Evolutionary conservation across 306 rosid genomes (phyloP).

Genomic region (Pyrus betulifolia): DNA sequence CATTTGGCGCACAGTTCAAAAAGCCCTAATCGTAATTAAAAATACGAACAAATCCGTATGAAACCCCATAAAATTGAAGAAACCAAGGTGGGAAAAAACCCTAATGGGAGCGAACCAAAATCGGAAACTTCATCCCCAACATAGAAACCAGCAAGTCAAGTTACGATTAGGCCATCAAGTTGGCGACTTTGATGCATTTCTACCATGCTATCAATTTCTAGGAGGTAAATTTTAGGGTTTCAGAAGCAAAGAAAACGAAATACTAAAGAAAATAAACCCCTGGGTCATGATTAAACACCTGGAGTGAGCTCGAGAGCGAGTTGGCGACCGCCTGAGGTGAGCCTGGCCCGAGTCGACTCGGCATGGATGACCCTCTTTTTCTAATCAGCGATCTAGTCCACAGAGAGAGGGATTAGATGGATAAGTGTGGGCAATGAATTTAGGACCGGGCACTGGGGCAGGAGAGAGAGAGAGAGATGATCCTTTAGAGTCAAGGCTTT

Average conservation of each 20-base stretch:
- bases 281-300: slow-evolving; percentile 12
- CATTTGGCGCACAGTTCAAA: not conserved
- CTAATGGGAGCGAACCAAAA: slow-evolving; percentile 21
- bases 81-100: not conserved
- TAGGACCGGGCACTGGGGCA: not conserved
- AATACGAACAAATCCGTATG: not conserved
- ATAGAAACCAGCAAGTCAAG: not conserved
- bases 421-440: slow-evolving; percentile 5
- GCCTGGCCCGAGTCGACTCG: slow-evolving; percentile 10
- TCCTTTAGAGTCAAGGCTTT: not conserved
- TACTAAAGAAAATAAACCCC: slow-evolving; percentile 28
- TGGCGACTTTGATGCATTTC: not conserved
- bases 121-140: not conserved
- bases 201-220: not conserved
- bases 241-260: not conserved
- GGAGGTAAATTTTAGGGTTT: not conserved
- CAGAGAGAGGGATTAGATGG: not conserved
- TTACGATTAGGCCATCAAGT: not conserved
- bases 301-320: not conserved
- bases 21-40: not conserved
- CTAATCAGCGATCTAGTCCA: slow-evolving; percentile 27
- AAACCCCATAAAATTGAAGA: slow-evolving; percentile 2
- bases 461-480: not conserved
- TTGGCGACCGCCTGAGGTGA: not conserved
- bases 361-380: slow-evolving; percentile 6